Conservation (phyloP, 2,329 filamentous ascomycete species). For the Thermothelomyces thermophilus region DNA sequence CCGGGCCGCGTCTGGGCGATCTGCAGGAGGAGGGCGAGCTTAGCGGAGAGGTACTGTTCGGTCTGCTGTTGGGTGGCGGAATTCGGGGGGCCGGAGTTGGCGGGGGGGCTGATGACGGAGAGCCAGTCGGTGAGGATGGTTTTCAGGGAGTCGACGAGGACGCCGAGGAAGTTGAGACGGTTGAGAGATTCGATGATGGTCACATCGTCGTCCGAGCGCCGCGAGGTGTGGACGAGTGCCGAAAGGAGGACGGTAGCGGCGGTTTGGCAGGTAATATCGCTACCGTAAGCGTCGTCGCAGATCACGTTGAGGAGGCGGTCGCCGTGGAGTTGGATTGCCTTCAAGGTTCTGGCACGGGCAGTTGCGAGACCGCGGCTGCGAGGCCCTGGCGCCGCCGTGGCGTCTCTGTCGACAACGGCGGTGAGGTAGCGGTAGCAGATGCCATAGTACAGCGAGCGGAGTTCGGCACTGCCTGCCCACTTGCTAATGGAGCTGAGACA, state of each 20-base stretch:
- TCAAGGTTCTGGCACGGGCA: slow-evolving; percentile 58
- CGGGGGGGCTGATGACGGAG: slow-evolving; percentile 38
- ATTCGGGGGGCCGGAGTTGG: slow-evolving; percentile 22
- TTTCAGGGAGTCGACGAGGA: slow-evolving; percentile 82
- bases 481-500: slow-evolving; percentile 74
- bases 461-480: slow-evolving; percentile 59
- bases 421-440: slow-evolving; percentile 83
- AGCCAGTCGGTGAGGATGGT: slow-evolving; percentile 67
- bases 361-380: slow-evolving; percentile 37
- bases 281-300: slow-evolving; percentile 88
- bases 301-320: slow-evolving; percentile 77
- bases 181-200: slow-evolving; percentile 75
- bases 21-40: slow-evolving; percentile 74
- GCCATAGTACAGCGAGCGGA: slow-evolving; percentile 83
- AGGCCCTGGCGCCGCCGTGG: background rate
- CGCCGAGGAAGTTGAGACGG: slow-evolving; percentile 81
- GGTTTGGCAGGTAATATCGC: slow-evolving; percentile 73
- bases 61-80: slow-evolving; percentile 25
- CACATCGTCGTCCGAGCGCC: slow-evolving; percentile 54
- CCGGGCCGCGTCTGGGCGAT: slow-evolving; percentile 79
- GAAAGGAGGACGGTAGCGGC: slow-evolving; percentile 81
- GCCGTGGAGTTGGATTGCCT: slow-evolving; percentile 61
- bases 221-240: slow-evolving; percentile 53
- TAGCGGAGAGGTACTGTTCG: slow-evolving; percentile 56
- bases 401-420: slow-evolving; percentile 51